Conservation (phyloP, 2,329 filamentous ascomycete genomes). For the Alternaria infectoria region DNA sequence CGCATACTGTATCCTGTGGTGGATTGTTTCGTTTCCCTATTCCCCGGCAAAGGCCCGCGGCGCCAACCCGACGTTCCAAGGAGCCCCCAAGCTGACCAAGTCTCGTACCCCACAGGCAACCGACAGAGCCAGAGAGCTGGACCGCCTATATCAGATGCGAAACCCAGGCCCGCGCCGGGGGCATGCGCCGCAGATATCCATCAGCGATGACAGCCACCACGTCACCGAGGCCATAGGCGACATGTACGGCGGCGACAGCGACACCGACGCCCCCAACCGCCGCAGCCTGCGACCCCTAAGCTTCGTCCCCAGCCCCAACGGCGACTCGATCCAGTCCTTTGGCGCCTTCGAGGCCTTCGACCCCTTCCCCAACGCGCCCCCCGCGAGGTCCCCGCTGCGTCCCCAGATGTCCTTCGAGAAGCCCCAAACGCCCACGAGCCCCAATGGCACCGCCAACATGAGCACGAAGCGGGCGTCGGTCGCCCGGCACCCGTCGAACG, state of each 20-base stretch:
- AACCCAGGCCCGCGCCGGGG: constrained; percentile 59
- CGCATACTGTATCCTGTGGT: too few relatives aligned
- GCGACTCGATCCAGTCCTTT: constrained; percentile 52
- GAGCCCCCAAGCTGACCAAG: constrained; percentile 35
- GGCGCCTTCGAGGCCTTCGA: constrained; percentile 37
- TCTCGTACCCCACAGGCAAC: constrained; percentile 40
- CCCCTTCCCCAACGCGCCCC: constrained; percentile 47
- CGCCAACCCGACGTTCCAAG: constrained; percentile 2
- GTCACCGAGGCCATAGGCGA: constrained; percentile 93
- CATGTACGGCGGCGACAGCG: constrained; percentile 83
- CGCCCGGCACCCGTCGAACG: constrained; percentile 20
- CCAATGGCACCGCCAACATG: constrained; percentile 25
- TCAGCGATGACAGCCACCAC: constrained; percentile 91
- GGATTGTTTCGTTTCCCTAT: background rate
- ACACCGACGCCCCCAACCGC: constrained; percentile 55
- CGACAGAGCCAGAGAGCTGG: constrained; percentile 54
- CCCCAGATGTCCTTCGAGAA: constrained; percentile 35
- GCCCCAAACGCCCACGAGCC: constrained; percentile 17
- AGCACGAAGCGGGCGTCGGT: constrained; percentile 19
- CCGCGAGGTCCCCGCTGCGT: constrained; percentile 50
- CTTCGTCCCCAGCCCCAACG: constrained; percentile 69
- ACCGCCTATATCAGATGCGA: constrained; percentile 57
- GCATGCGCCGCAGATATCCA: constrained; percentile 67
- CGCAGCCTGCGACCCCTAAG: constrained; percentile 73
- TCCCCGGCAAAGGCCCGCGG: constrained; percentile 12